Percentiles rank a stretch among this genome's conserved stretches.
phyloP scores from a whole-genome alignment of 108 stramenopile species.

The Nitzschia palea region DNA sequence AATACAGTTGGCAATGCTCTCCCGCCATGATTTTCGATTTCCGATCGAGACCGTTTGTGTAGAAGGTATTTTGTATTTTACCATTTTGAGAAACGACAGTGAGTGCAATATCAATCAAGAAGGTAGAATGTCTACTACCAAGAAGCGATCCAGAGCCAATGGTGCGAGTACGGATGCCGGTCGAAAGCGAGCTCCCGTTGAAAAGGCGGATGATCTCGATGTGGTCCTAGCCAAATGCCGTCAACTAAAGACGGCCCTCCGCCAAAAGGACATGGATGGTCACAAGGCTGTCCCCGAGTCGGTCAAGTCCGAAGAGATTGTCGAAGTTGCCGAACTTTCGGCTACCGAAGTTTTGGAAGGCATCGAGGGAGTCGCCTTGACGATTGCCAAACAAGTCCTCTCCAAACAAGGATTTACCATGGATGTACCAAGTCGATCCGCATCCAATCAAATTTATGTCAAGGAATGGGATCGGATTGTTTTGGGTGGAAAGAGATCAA shows the following conservation, averaged over 20 bases:
- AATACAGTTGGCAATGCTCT: too few relatives aligned
- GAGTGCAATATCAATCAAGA: too few relatives aligned
- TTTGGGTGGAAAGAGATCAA: constrained; percentile 63
- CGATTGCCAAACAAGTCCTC: constrained; percentile 66
- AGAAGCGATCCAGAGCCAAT: constrained; percentile 16
- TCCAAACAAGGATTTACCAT: constrained; percentile 71
- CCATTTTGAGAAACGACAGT: too few relatives aligned
- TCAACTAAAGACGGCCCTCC: constrained; percentile 48
- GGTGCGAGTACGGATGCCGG: neutral
- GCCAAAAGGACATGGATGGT: constrained; percentile 26
- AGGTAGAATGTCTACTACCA: too few relatives aligned
- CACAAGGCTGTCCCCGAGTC: constrained; percentile 18
- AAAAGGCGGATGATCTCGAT: constrained; percentile 71
- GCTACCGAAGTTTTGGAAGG: constrained; percentile 73
- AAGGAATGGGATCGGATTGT: constrained; percentile 91
- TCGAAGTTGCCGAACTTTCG: constrained; percentile 78
- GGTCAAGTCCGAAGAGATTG: constrained; percentile 33
- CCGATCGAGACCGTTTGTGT: too few relatives aligned
- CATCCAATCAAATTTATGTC: constrained; percentile 90
- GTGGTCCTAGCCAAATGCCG: constrained; percentile 69
- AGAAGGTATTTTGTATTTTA: too few relatives aligned
- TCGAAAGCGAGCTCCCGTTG: constrained; percentile 25
- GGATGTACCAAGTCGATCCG: constrained; percentile 81
- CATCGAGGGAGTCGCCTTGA: constrained; percentile 76
- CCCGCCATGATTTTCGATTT: too few relatives aligned